A percentile compares a stretch with the other conserved stretches of the same genome.
These are phyloP conservation scores for Umbelopsis isabellina DNA, from an alignment of 192 early-diverging fungal genomes.

Conservation along the genomic window DNA sequence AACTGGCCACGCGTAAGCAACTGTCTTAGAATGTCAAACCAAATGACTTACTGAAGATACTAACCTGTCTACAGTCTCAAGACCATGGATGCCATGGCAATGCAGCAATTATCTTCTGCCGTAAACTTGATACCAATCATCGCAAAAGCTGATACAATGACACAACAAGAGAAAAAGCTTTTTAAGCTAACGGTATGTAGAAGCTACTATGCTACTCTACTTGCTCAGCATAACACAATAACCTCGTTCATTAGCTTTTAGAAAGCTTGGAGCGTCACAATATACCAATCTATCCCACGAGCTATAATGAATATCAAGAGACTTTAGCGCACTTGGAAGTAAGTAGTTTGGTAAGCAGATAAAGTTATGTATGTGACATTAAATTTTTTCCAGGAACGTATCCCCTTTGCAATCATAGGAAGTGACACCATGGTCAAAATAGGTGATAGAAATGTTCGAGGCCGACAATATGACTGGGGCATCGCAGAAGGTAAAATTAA, in stretches of 20 bases:
- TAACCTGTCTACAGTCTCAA: constrained; percentile 42
- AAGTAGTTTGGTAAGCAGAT: constrained; percentile 1
- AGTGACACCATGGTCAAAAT: constrained; percentile 69
- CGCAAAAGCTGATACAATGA: constrained; percentile 80
- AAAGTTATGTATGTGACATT: background rate
- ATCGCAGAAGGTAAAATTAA: constrained; percentile 62
- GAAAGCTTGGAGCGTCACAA: constrained; percentile 65
- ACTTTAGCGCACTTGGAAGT: constrained; percentile 64
- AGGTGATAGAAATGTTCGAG: constrained; percentile 65
- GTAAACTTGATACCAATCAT: constrained; percentile 87
- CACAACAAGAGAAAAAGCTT: constrained; percentile 59
- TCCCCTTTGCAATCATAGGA: constrained; percentile 86
- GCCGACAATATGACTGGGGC: constrained; percentile 81
- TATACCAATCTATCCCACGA: constrained; percentile 73
- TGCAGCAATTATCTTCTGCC: constrained; percentile 69
- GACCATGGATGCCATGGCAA: constrained; percentile 63
- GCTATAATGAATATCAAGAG: constrained; percentile 74
- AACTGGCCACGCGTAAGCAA: constrained; percentile 82
- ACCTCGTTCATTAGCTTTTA: constrained; percentile 49
- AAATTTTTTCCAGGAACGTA: constrained; percentile 50
- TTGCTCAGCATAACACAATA: too few relatives aligned
- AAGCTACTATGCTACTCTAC: background rate
- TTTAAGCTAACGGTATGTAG: constrained; percentile 70
- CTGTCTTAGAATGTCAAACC: background rate
- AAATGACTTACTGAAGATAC: background rate